These are phyloP conservation scores for Mayamaea pseudoterrestris DNA, from an alignment of 108 stramenopile genomes.

Conservation along the genomic window DNA sequence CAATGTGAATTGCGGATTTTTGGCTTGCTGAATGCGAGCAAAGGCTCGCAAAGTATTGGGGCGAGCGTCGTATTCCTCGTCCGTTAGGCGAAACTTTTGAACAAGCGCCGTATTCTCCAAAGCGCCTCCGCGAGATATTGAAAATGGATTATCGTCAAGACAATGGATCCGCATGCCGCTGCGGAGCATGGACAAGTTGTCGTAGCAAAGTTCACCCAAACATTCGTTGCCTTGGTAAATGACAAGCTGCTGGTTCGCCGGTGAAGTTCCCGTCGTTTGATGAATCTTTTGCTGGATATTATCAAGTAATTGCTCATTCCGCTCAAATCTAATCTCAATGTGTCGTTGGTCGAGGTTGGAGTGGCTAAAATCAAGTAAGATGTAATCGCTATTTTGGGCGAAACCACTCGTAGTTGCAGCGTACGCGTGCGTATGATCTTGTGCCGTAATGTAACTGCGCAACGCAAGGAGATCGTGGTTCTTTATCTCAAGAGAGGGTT, in stretches of 20 bases:
- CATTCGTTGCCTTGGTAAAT: constrained; percentile 10
- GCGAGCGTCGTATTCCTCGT: constrained; percentile 89
- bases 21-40: constrained; percentile 69
- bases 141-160: constrained; percentile 86
- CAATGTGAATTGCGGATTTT: constrained; percentile 77
- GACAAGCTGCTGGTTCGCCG: constrained; percentile 76
- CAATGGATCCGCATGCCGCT: constrained; percentile 68
- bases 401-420: too few species aligned
- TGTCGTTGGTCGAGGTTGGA: constrained; percentile 87
- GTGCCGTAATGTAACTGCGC: constrained; percentile 12
- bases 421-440: neutral
- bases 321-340: constrained; percentile 89
- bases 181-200: neutral
- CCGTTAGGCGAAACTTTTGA: constrained; percentile 85
- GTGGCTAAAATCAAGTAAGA: constrained; percentile 86
- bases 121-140: constrained; percentile 61
- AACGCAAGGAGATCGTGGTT: too few species aligned
- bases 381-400: too few species aligned
- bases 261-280: constrained; percentile 88
- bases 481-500: too few species aligned
- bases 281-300: constrained; percentile 65
- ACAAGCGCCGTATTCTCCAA: constrained; percentile 86
- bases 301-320: constrained; percentile 67
- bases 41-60: constrained; percentile 87
- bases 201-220: neutral